Conservation (phyloP, 371 early-diverging fungal genomes). For the Apophysomyces elegans region DNA sequence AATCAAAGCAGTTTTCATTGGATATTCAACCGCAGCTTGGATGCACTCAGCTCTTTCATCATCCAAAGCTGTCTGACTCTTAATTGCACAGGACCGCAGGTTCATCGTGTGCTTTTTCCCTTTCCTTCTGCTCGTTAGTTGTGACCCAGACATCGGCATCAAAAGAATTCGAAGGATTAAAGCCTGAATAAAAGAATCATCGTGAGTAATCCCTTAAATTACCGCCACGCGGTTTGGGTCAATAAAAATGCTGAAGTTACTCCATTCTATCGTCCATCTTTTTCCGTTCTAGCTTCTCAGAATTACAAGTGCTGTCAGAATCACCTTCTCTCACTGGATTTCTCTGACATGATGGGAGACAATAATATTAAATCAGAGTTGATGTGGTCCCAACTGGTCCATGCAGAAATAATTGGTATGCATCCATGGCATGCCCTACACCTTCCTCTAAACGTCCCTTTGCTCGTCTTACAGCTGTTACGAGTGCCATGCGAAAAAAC, state of each 20-base stretch:
- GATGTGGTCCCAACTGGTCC: slow-evolving; percentile 76
- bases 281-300: not conserved
- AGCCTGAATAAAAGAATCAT: not conserved
- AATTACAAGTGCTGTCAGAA: not conserved
- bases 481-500: slow-evolving; percentile 86
- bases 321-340: not conserved
- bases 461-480: slow-evolving; percentile 51
- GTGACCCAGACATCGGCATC: not conserved
- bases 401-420: slow-evolving; percentile 76
- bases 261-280: not conserved
- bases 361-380: slow-evolving; percentile 57
- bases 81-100: slow-evolving; percentile 8
- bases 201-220: not conserved
- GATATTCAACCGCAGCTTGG: not conserved
- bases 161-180: not conserved
- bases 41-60: too few species aligned
- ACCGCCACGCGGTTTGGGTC: not conserved
- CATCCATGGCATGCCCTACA: not conserved
- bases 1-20: not conserved
- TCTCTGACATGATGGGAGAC: slow-evolving; percentile 7
- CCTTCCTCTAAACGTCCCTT: not conserved
- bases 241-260: not conserved
- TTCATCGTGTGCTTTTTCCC: not conserved
- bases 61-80: not conserved
- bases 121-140: slow-evolving; percentile 10